These are phyloP conservation scores for Terana coerulea DNA, from an alignment of 768 basidiomycete species.

Conservation along the genomic window DNA sequence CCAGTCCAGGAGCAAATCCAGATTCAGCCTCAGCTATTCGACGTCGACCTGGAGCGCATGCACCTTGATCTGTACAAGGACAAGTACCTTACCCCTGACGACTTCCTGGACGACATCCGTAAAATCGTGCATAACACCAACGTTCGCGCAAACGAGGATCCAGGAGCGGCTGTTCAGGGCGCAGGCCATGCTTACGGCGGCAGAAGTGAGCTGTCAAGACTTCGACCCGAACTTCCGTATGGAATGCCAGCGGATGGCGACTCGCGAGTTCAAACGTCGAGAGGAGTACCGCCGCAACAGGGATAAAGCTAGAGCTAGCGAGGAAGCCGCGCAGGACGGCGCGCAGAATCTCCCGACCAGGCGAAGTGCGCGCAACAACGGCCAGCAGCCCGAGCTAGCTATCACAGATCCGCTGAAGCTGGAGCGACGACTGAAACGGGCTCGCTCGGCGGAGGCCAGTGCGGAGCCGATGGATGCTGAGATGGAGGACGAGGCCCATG, in stretches of 20 bases:
- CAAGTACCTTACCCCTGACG: constrained; percentile 81
- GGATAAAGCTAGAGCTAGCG: constrained; percentile 30
- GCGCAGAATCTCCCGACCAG: constrained; percentile 49
- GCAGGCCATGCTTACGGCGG: constrained; percentile 83
- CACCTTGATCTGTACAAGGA: constrained; percentile 79
- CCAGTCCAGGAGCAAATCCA: constrained; percentile 32
- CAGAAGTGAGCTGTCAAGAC: constrained; percentile 81
- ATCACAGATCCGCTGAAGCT: constrained; percentile 71
- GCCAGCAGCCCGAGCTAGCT: constrained; percentile 62
- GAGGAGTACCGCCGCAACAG: constrained; percentile 38
- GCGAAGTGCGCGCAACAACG: constrained; percentile 71
- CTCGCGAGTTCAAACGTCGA: constrained; percentile 62
- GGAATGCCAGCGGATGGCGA: constrained; percentile 89
- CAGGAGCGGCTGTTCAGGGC: constrained; percentile 77
- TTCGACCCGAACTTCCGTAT: constrained; percentile 74
- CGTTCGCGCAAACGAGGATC: constrained; percentile 55
- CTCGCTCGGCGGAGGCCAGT: constrained; percentile 53
- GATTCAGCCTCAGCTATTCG: constrained; percentile 53
- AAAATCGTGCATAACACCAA: constrained; percentile 78
- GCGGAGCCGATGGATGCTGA: constrained; percentile 54
- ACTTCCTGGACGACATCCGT: constrained; percentile 80
- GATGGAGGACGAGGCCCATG: constrained; percentile 36
- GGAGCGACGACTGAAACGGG: constrained; percentile 72
- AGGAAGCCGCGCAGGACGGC: constrained; percentile 29
- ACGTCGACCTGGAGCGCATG: constrained; percentile 93